Percentiles rank a stretch among this genome's conserved stretches.
phyloP scores from a whole-genome alignment of 2,329 filamentous ascomycete species.

The Penicillium vulpinum region DNA sequence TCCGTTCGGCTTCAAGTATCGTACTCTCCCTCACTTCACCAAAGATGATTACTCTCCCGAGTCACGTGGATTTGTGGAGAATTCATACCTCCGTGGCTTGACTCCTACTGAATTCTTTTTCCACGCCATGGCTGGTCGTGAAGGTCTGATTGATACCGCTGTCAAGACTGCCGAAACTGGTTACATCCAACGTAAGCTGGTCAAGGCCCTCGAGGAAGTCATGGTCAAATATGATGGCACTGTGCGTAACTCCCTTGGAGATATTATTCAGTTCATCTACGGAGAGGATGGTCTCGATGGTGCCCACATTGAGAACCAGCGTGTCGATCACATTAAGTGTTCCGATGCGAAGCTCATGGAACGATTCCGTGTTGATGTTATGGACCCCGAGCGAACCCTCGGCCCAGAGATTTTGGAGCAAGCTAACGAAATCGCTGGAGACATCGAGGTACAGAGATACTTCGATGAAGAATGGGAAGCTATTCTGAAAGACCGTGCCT shows the following conservation, averaged over 20 bases:
- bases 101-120: conserved; percentile 98
- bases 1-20: conserved; percentile 98
- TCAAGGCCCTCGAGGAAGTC: conserved; percentile 96
- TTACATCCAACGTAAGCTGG: conserved; percentile 97
- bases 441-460: conserved; percentile 80
- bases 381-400: conserved; percentile 66
- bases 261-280: conserved; percentile 96
- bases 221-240: conserved; percentile 98
- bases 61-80: conserved; percentile 96
- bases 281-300: conserved; percentile 96
- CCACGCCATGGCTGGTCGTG: conserved; percentile 99
- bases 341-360: conserved; percentile 75
- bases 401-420: conserved; percentile 75
- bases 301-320: conserved; percentile 89
- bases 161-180: conserved; percentile 99
- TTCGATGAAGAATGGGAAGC: conserved; percentile 87
- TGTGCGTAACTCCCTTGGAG: conserved; percentile 92
- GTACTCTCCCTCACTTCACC: conserved; percentile 94
- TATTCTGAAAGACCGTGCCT: conserved; percentile 70
- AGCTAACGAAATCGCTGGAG: conserved; percentile 80
- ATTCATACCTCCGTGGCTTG: conserved; percentile 93
- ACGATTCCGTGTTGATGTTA: conserved; percentile 83
- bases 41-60: conserved; percentile 99
- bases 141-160: conserved; percentile 98
- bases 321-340: conserved; percentile 80